Evolutionary conservation across 257 asterid genomes (phyloP), one percentile per base, ranked within the genome.

Genomic region (Rehmannia glutinosa): DNA sequence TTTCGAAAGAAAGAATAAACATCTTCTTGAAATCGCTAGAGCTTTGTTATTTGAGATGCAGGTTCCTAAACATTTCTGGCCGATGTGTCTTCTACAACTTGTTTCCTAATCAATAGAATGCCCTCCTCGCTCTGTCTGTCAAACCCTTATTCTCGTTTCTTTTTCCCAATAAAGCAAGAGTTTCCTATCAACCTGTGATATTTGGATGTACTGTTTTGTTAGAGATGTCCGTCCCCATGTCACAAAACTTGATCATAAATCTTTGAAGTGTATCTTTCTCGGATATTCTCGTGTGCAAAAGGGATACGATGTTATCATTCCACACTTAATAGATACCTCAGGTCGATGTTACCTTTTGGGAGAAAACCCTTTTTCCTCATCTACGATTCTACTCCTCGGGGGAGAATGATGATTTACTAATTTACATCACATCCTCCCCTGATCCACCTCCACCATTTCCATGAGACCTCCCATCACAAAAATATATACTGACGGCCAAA

Each of bases 171-270:
- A n/a, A n/a, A n/a, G n/a, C n/a, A n/a, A n/a, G n/a, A n/a, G 39
- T 53, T 68, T 65, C 45, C 60, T 28, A 5, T 63, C 5, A 12
- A 5, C 58, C 57, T 4, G 24, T 16, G 5, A 63, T 63, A 27
- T 63, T 63, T 63, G 69, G 56, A 1, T 43, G 24, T 4, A n/a
- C 24, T 63, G 69, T 46, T 63, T 63, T 63, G 56, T 63, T 24
- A 0, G 21, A 4, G 57, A 63, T 6, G 41, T 46, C 3, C 25
- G 25, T n/a, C 69, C 69, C 5, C 20, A n/a, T 4, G 8, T 24
- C 12, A 46, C 55, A 0, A 43, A 63, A n/a, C n/a, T 63, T 0
- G 9, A 54, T 13, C 61, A 20, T 2, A 38, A 38, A 9, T 38
- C 43, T 6, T 9, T 38, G 2, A 38, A 38, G 13, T 38, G 43